Conservation (phyloP, 257 asterid species). For the Capsicum chinense region DNA sequence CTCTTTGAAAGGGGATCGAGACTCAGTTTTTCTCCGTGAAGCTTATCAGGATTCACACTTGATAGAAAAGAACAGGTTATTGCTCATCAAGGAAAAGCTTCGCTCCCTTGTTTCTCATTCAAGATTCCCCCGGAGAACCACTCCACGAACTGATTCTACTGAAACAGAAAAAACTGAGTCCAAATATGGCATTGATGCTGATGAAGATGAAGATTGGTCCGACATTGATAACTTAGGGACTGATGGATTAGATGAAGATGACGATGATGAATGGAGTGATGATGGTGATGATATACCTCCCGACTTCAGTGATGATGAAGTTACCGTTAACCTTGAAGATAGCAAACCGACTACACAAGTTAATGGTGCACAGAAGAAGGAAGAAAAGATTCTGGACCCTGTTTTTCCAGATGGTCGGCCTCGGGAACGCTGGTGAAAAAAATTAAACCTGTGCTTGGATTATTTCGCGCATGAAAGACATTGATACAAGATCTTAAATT, state of each 20-base stretch:
- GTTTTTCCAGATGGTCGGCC: conserved; percentile 87
- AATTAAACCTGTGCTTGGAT: neutral
- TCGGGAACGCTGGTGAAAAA: conserved; percentile 86
- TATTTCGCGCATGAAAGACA: conserved; percentile 20
- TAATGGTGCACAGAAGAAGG: conserved; percentile 49
- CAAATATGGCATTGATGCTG: conserved; percentile 50
- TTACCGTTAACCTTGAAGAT: conserved; percentile 44
- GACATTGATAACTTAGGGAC: conserved; percentile 62
- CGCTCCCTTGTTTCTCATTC: conserved; percentile 83
- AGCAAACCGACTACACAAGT: conserved; percentile 46
- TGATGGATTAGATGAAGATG: conserved; percentile 54
- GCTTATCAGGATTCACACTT: conserved; percentile 90
- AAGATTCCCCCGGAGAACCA: conserved; percentile 53
- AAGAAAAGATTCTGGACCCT: conserved; percentile 55
- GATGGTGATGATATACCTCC: conserved; percentile 80
- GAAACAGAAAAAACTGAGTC: conserved; percentile 46
- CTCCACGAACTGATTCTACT: conserved; percentile 38
- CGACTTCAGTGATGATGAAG: conserved; percentile 60
- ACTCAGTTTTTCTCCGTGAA: conserved; percentile 94
- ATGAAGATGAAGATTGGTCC: conserved; percentile 67
- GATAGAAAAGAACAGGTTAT: conserved; percentile 76
- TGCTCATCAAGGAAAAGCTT: conserved; percentile 93
- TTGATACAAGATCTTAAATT: conserved; percentile 26
- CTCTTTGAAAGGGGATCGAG: conserved; percentile 92
- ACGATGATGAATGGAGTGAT: conserved; percentile 58